Conservation (phyloP, 2,329 filamentous ascomycete genomes). For the Botryotinia narcissicola region DNA sequence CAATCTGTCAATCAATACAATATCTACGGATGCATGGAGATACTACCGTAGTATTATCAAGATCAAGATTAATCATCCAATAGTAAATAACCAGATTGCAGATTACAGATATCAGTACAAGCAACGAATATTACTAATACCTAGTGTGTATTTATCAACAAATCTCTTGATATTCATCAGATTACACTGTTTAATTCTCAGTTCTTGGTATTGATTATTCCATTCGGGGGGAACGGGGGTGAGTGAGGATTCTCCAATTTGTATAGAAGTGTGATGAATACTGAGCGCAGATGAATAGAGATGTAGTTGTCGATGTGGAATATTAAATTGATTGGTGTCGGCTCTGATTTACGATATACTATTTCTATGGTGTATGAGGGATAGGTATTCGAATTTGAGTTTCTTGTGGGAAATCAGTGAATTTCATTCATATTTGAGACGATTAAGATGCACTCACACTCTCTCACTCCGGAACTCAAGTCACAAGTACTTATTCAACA, state of each 20-base stretch:
- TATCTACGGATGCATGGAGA: not conserved
- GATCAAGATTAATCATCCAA: not conserved
- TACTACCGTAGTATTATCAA: not conserved
- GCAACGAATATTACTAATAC: not conserved
- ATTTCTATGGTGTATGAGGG: too few relatives aligned
- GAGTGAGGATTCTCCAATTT: too few relatives aligned
- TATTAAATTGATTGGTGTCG: too few relatives aligned
- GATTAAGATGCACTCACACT: too few relatives aligned
- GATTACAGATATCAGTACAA: too few relatives aligned
- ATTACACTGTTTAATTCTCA: not conserved
- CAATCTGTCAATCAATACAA: not conserved
- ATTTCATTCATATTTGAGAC: fast-evolving
- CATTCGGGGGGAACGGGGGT: not conserved
- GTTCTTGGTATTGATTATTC: not conserved
- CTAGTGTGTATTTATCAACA: not conserved
- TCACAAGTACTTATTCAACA: too few relatives aligned
- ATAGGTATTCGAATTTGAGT: too few relatives aligned
- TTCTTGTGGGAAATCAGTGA: too few relatives aligned
- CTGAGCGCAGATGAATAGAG: too few relatives aligned
- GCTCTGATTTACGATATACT: too few relatives aligned
- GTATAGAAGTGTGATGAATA: not conserved
- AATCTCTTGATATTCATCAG: not conserved
- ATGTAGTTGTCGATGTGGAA: too few relatives aligned
- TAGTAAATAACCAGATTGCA: not conserved
- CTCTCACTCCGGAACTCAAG: too few relatives aligned